A percentile compares a stretch with the other conserved stretches of the same genome.
Conservation (phyloP, 2,329 filamentous ascomycete species). For the Dactylellina drechsleri region DNA sequence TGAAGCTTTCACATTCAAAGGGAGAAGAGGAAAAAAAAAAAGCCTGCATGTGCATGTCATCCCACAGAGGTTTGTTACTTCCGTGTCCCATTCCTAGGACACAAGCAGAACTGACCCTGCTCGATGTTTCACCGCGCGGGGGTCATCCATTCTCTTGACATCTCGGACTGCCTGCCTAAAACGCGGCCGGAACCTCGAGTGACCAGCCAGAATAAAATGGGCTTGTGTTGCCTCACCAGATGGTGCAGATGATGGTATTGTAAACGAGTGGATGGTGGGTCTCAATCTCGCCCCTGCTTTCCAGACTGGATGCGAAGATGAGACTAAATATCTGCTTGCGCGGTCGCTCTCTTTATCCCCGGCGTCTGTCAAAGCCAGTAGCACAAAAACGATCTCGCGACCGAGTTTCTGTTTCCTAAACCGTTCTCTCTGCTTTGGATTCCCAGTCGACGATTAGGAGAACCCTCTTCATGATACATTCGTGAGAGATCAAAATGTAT, state of each 20-base stretch:
- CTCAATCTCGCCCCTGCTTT: slow-evolving; percentile 40
- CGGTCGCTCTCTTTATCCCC: too few species aligned
- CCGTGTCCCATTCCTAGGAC: neutral
- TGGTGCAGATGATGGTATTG: neutral
- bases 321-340: slow-evolving; percentile 6
- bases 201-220: slow-evolving; percentile 8
- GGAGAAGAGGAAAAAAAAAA: too few species aligned
- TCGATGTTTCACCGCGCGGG: slow-evolving; percentile 44
- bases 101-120: slow-evolving; percentile 26
- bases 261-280: slow-evolving; percentile 16
- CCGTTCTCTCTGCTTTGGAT: slow-evolving; percentile 6
- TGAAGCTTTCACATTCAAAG: slow-evolving; percentile 7
- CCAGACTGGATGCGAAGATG: slow-evolving; percentile 36
- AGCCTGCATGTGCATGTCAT: slow-evolving; percentile 20
- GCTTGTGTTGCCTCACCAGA: slow-evolving; percentile 12
- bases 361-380: neutral
- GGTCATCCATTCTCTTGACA: slow-evolving; percentile 35
- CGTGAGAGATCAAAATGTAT: too few species aligned
- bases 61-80: slow-evolving; percentile 22
- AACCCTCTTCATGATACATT: too few species aligned
- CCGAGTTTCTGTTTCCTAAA: slow-evolving; percentile 3
- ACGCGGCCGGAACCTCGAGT: slow-evolving; percentile 49
- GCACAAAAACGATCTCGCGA: slow-evolving; percentile 26
- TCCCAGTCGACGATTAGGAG: neutral
- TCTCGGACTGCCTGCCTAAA: slow-evolving; percentile 54